Percentiles rank a stretch among this genome's conserved stretches.
Evolutionary conservation across 2,329 filamentous ascomycete species (phyloP).

Genomic region (Teratosphaeria nubilosa): DNA sequence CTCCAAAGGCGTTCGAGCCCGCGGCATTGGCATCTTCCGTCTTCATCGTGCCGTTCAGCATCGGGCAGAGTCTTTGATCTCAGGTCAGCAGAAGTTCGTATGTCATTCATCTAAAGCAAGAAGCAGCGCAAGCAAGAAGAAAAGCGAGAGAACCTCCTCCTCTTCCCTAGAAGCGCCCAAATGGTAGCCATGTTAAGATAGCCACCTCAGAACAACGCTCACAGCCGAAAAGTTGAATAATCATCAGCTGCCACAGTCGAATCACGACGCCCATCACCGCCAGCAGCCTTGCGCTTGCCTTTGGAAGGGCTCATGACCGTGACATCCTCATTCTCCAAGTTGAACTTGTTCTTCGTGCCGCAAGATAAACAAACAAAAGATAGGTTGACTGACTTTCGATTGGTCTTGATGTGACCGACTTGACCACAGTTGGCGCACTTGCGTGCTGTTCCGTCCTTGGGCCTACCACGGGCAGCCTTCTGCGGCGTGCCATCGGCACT

Average conservation of each 20-base stretch:
- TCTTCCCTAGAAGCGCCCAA: neutral
- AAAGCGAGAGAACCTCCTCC: neutral
- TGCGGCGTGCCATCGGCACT: conserved; percentile 13
- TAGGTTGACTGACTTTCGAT: conserved; percentile 69
- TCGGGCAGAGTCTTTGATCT: conserved; percentile 59
- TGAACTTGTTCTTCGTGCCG: neutral
- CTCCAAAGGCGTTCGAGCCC: conserved; percentile 25
- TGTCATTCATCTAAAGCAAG: conserved; percentile 10
- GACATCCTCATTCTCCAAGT: neutral
- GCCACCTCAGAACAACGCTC: conserved; percentile 1
- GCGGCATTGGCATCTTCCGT: conserved; percentile 24
- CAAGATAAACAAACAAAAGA: conserved; percentile 14
- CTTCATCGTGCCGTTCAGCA: conserved; percentile 64
- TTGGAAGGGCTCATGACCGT: neutral
- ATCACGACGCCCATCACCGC: neutral
- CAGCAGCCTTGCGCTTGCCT: neutral
- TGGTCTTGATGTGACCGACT: conserved; percentile 96
- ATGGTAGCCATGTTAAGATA: conserved; percentile 1
- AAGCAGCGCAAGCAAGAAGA: conserved; percentile 7
- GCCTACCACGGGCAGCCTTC: conserved; percentile 29
- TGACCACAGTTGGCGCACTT: conserved; percentile 98
- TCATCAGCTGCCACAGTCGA: conserved; percentile 1
- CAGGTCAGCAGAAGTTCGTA: conserved; percentile 19
- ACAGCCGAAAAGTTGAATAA: conserved; percentile 14
- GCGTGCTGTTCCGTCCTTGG: conserved; percentile 60